Evolutionary conservation across 2,329 filamentous ascomycete species (phyloP).

Genomic region (Colletotrichum aenigma): DNA sequence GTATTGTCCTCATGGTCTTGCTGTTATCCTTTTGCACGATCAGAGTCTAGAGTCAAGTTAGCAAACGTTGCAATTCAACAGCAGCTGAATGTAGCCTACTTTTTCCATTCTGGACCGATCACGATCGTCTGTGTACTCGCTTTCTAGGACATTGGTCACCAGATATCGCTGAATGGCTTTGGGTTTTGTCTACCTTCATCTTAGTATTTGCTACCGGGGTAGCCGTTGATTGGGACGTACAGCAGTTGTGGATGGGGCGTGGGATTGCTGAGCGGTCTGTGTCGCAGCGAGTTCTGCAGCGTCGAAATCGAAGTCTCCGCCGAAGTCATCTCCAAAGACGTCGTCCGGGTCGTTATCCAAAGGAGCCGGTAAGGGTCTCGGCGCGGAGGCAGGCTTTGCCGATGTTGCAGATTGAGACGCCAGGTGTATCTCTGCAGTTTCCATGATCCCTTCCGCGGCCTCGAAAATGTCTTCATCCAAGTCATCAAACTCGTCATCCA

Average conservation of each 20-base stretch:
- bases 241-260: slow-evolving; percentile 28
- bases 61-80: background rate
- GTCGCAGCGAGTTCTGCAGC: slow-evolving; percentile 75
- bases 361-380: background rate
- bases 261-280: slow-evolving; percentile 56
- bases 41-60: slow-evolving; percentile 64
- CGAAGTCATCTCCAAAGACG: slow-evolving; percentile 74
- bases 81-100: slow-evolving; percentile 50
- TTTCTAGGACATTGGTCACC: slow-evolving; percentile 74
- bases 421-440: background rate
- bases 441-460: slow-evolving; percentile 46
- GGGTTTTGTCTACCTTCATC: slow-evolving; percentile 68
- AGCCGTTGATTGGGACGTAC: slow-evolving; percentile 37
- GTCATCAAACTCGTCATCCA: slow-evolving; percentile 68
- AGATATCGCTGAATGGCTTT: slow-evolving; percentile 87
- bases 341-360: slow-evolving; percentile 59
- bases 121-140: slow-evolving; percentile 68
- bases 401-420: slow-evolving; percentile 5
- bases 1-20: slow-evolving; percentile 69
- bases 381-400: background rate
- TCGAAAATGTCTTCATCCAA: slow-evolving; percentile 66
- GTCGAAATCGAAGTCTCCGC: slow-evolving; percentile 80
- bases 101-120: slow-evolving; percentile 71
- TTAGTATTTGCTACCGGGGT: slow-evolving; percentile 60
- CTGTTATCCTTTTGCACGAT: slow-evolving; percentile 80